Conservation (phyloP, 164 flowering plant genomes). For the Magnolia sinica region DNA sequence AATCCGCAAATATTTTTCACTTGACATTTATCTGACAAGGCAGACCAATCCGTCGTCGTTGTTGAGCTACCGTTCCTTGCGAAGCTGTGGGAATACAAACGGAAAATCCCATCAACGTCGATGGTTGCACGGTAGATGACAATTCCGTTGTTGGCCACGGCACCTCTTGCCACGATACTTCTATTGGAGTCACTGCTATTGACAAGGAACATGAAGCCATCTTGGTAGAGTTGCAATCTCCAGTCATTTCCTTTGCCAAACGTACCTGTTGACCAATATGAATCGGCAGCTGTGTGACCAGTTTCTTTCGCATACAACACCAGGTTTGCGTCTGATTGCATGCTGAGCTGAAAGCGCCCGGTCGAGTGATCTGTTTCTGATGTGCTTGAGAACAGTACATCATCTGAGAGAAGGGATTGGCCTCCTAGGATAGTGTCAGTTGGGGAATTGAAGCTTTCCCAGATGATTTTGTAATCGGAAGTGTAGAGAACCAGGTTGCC, state of each 20-base stretch:
- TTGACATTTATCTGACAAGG: not conserved
- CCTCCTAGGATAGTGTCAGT: constrained; percentile 10
- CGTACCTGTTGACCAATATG: not conserved
- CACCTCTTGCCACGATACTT: no score
- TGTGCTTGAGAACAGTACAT: not conserved
- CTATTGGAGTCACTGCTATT: not conserved
- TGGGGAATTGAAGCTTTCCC: constrained; percentile 10
- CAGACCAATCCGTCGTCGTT: not conserved
- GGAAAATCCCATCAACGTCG: constrained; percentile 12
- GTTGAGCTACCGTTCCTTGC: not conserved
- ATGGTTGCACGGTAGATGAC: constrained; percentile 1
- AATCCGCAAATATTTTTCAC: constrained; percentile 18
- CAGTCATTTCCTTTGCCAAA: not conserved
- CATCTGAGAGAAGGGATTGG: not conserved
- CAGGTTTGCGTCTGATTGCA: constrained; percentile 7
- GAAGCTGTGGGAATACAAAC: not conserved
- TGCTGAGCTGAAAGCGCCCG: not conserved
- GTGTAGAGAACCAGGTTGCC: constrained; percentile 34
- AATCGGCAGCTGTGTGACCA: not conserved
- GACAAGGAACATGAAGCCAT: constrained; percentile 1
- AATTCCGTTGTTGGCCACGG: not conserved
- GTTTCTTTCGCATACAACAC: not conserved
- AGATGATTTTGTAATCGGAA: not conserved
- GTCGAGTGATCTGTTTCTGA: not conserved
- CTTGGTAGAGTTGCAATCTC: not conserved